Conservation (phyloP, 1,139 yeast species). For the Scheffersomyces segobiensis region DNA sequence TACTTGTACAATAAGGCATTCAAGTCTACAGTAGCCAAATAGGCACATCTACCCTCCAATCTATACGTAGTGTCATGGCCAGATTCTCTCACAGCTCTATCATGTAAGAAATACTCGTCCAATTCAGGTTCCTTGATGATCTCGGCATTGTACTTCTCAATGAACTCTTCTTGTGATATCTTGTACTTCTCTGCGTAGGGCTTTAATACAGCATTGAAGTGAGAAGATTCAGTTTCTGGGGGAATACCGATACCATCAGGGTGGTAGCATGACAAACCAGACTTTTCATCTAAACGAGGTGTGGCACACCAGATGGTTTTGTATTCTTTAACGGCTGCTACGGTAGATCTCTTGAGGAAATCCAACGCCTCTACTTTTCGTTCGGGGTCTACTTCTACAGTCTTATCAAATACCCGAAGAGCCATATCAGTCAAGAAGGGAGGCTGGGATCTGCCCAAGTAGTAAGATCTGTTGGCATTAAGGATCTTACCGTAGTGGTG, state of each 20-base stretch:
- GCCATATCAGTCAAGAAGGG: slow-evolving; percentile 98
- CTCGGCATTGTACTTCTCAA: slow-evolving; percentile 66
- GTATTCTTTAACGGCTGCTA: slow-evolving; percentile 88
- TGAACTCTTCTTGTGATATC: slow-evolving; percentile 67
- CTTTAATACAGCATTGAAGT: slow-evolving; percentile 70
- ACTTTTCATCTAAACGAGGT: slow-evolving; percentile 73
- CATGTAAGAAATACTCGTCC: slow-evolving; percentile 88
- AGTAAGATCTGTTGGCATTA: slow-evolving; percentile 93
- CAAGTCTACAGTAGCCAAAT: slow-evolving; percentile 87
- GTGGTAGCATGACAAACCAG: slow-evolving; percentile 88
- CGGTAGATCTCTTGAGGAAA: slow-evolving; percentile 62
- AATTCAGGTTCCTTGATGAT: slow-evolving; percentile 70
- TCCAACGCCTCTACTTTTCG: slow-evolving; percentile 44
- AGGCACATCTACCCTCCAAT: slow-evolving; percentile 85
- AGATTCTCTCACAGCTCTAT: slow-evolving; percentile 92
- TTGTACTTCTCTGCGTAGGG: slow-evolving; percentile 70
- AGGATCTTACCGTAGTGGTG: slow-evolving; percentile 87
- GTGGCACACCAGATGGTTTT: slow-evolving; percentile 71
- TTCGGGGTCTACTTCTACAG: slow-evolving; percentile 45
- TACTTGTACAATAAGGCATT: slow-evolving; percentile 87
- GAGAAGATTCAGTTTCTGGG: slow-evolving; percentile 93
- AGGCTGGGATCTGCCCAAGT: slow-evolving; percentile 91
- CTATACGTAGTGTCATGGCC: slow-evolving; percentile 96
- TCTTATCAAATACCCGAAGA: slow-evolving; percentile 62
- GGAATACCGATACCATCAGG: slow-evolving; percentile 92